Percentiles rank a stretch among this genome's conserved stretches.
Conservation (phyloP, 495 filamentous ascomycete species). For the Xanthoparmelia taractica region DNA sequence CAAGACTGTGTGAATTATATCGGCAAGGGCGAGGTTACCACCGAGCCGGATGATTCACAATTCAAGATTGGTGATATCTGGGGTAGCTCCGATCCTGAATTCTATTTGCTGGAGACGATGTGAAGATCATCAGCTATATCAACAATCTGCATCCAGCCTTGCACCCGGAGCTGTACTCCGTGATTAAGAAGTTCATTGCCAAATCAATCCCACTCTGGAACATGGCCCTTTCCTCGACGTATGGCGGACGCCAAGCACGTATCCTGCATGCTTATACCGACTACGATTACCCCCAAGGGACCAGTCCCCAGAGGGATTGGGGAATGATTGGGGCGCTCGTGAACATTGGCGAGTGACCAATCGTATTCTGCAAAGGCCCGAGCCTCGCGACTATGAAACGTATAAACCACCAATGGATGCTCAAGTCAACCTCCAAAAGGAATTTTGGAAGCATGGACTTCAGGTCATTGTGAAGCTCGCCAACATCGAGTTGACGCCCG, state of each 20-base stretch:
- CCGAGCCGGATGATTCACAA: conserved; percentile 18
- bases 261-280: not conserved
- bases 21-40: conserved; percentile 35
- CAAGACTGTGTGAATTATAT: conserved; percentile 35
- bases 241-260: not conserved
- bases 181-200: conserved; percentile 44
- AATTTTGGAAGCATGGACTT: conserved; percentile 33
- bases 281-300: conserved; percentile 11
- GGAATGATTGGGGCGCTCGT: conserved; percentile 19
- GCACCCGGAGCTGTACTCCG: conserved; percentile 42
- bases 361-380: conserved; percentile 29
- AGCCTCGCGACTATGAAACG: conserved; percentile 31
- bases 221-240: conserved; percentile 23
- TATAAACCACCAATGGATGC: conserved; percentile 2
- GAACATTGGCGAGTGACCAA: conserved; percentile 16
- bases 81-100: not conserved
- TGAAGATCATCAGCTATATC: conserved; percentile 44
- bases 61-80: conserved; percentile 2
- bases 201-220: conserved; percentile 50
- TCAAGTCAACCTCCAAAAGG: conserved; percentile 25
- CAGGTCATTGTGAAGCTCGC: conserved; percentile 59
- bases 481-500: conserved; percentile 53
- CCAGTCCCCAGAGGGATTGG: conserved; percentile 16
- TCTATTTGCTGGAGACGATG: conserved; percentile 31
- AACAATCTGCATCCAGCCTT: conserved; percentile 52